These are phyloP conservation scores for Eutypa lata DNA, from an alignment of 2,329 filamentous ascomycete species.

Conservation along the genomic window DNA sequence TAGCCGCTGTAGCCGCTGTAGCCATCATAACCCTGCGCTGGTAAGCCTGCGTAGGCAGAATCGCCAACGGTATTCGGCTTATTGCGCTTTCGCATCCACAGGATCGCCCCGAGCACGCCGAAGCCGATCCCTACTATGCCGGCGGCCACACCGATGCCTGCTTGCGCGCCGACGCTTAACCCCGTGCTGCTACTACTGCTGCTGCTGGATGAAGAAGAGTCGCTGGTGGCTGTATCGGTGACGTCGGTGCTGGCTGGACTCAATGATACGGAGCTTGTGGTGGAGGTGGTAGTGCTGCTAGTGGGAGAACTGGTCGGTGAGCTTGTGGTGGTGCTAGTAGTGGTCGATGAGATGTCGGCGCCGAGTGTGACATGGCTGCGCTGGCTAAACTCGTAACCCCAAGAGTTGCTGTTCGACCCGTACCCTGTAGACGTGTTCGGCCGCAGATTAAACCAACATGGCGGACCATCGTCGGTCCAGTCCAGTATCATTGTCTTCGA, in stretches of 20 bases:
- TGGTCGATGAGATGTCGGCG: background rate
- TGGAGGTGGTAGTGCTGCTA: background rate
- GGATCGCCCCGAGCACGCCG: conserved; percentile 1
- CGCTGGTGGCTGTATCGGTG: background rate
- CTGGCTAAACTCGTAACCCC: background rate
- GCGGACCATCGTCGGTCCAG: conserved; percentile 1
- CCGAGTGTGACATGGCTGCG: conserved; percentile 3
- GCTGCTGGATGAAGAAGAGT: background rate
- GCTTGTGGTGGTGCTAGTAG: background rate
- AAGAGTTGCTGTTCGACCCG: conserved; percentile 4
- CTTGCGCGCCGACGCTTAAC: conserved; percentile 4
- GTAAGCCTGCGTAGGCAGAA: conserved; percentile 3
- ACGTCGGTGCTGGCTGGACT: background rate
- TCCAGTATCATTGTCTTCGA: conserved; percentile 3
- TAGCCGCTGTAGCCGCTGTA: conserved; percentile 3
- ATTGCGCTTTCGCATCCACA: conserved; percentile 2
- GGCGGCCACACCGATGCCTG: conserved; percentile 9
- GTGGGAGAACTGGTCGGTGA: background rate
- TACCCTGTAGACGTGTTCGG: background rate
- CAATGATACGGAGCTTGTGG: no score
- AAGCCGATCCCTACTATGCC: conserved; percentile 5
- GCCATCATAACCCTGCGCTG: conserved; percentile 3
- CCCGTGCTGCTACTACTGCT: background rate
- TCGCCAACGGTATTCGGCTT: conserved; percentile 1
- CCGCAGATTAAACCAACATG: conserved; percentile 10